phyloP scores from a whole-genome alignment of 371 early-diverging fungal genomes.

The Parasitella parasitica region DNA sequence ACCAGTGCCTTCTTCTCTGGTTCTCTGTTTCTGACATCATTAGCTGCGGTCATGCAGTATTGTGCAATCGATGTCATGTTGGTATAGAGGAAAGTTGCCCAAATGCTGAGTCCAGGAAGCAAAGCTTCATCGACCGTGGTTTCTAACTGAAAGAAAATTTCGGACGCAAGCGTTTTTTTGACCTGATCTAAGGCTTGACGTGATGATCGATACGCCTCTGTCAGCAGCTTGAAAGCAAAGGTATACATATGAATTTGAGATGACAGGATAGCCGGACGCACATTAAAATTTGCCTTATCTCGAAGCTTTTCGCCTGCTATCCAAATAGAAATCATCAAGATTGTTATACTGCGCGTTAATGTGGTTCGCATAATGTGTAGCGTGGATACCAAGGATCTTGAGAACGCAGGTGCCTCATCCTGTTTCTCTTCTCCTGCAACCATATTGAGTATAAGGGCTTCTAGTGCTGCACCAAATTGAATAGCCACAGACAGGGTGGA shows the following conservation, averaged over 20 bases:
- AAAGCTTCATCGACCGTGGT: constrained; percentile 27
- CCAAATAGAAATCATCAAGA: constrained; percentile 46
- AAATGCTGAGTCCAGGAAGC: constrained; percentile 40
- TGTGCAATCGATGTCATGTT: constrained; percentile 33
- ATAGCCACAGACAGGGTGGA: constrained; percentile 1
- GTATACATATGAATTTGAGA: constrained; percentile 34
- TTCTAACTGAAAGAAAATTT: constrained; percentile 13
- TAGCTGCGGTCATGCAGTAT: constrained; percentile 28
- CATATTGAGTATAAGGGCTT: not conserved
- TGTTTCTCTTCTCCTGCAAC: not conserved
- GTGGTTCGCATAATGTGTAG: constrained; percentile 41
- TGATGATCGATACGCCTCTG: constrained; percentile 18
- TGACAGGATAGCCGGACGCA: constrained; percentile 25
- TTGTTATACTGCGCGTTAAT: constrained; percentile 32
- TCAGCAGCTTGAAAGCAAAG: constrained; percentile 31
- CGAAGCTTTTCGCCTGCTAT: constrained; percentile 36
- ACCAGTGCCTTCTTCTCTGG: constrained; percentile 27
- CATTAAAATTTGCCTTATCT: constrained; percentile 27
- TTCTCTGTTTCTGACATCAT: constrained; percentile 18
- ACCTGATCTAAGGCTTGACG: constrained; percentile 15
- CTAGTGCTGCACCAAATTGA: constrained; percentile 11
- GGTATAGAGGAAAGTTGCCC: constrained; percentile 38
- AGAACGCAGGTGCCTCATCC: not conserved
- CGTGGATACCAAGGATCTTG: constrained; percentile 9
- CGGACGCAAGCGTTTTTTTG: constrained; percentile 11